These are phyloP conservation scores for Lasiosphaeris hirsuta DNA, from an alignment of 495 filamentous ascomycete species.

Conservation along the genomic window DNA sequence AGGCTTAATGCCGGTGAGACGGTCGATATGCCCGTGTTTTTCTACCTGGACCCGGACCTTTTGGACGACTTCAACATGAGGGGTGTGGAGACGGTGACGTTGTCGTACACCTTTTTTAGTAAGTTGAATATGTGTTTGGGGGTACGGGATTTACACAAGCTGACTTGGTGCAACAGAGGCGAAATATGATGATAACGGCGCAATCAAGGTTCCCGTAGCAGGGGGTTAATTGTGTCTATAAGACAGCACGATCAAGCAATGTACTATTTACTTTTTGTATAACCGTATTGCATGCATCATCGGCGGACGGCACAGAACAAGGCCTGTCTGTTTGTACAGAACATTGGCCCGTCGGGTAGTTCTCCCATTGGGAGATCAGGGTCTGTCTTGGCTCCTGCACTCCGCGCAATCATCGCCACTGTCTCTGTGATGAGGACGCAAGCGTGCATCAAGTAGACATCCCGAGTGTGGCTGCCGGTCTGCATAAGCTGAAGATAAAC, in stretches of 20 bases:
- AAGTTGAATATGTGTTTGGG: slow-evolving; percentile 40
- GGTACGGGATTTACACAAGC: neutral
- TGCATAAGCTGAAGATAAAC: neutral
- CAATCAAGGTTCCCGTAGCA: slow-evolving; percentile 27
- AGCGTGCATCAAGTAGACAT: neutral
- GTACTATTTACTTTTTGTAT: neutral
- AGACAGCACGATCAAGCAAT: neutral
- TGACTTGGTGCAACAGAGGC: slow-evolving; percentile 57
- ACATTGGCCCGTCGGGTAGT: too few species aligned
- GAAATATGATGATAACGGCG: slow-evolving; percentile 79
- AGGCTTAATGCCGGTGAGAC: slow-evolving; percentile 91
- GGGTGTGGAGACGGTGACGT: slow-evolving; percentile 87
- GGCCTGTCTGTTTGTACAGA: too few species aligned
- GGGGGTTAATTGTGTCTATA: neutral
- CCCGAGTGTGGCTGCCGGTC: neutral
- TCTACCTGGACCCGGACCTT: slow-evolving; percentile 97
- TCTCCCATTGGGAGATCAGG: too few species aligned
- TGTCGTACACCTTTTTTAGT: slow-evolving; percentile 99
- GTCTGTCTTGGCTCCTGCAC: too few species aligned
- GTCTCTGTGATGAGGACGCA: too few species aligned
- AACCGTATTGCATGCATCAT: neutral
- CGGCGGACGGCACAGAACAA: too few species aligned
- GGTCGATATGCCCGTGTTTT: slow-evolving; percentile 99
- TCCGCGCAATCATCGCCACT: too few species aligned
- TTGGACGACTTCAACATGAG: slow-evolving; percentile 87